Conservation (phyloP, 805 yeast genomes). For the Trichomonascus vanleenenianus region DNA sequence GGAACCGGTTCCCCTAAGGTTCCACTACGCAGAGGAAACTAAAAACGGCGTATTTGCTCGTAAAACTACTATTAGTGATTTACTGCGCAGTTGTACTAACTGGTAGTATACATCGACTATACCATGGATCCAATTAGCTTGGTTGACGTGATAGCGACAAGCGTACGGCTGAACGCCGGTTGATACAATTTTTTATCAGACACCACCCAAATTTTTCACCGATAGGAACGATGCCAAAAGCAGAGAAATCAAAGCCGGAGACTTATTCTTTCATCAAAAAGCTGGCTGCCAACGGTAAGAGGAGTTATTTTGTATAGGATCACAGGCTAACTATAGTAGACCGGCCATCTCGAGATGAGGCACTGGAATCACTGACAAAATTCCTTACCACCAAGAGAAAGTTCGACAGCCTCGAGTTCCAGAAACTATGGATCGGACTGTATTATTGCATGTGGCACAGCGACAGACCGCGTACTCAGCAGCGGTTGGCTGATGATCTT, state of each 20-base stretch:
- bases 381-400: slow-evolving; percentile 42
- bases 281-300: slow-evolving; percentile 66
- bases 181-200: neutral
- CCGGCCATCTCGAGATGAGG: slow-evolving; percentile 64
- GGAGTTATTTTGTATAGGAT: neutral
- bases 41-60: too few relatives aligned
- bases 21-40: too few relatives aligned
- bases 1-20: too few relatives aligned
- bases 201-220: neutral
- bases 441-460: slow-evolving; percentile 95
- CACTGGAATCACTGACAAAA: slow-evolving; percentile 55
- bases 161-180: neutral
- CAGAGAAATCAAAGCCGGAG: slow-evolving; percentile 2
- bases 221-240: slow-evolving; percentile 10
- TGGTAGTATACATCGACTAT: too few relatives aligned
- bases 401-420: slow-evolving; percentile 45
- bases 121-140: neutral
- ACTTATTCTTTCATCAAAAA: slow-evolving; percentile 56
- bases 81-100: too few relatives aligned
- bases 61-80: too few relatives aligned
- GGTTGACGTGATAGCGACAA: too few relatives aligned
- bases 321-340: slow-evolving; percentile 25
- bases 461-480: slow-evolving; percentile 90
- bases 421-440: slow-evolving; percentile 93
- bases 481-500: slow-evolving; percentile 64